Percentiles rank a stretch among this genome's conserved stretches.
These are phyloP conservation scores for Melaleuca alternifolia DNA, from an alignment of 345 rosid genomes.

Conservation along the genomic window DNA sequence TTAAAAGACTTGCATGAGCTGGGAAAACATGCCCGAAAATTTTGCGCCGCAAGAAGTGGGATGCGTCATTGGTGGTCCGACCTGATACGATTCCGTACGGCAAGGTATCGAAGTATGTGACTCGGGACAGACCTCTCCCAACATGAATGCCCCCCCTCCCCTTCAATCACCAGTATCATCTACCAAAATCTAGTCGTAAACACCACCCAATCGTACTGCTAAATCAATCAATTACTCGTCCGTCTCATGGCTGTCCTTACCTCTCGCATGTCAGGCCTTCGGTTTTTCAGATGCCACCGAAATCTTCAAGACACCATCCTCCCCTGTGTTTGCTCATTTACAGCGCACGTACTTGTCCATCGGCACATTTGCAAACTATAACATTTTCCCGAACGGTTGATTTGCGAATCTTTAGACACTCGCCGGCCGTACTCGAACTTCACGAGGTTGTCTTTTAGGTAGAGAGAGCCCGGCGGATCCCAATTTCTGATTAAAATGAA, in stretches of 20 bases:
- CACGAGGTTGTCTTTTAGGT: neutral
- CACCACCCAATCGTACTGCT: neutral
- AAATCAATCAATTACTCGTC: neutral
- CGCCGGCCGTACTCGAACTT: neutral
- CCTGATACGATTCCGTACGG: rapidly evolving
- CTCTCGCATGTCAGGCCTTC: neutral
- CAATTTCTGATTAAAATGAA: neutral
- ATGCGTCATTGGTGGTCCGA: neutral
- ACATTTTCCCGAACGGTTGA: neutral
- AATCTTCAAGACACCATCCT: neutral
- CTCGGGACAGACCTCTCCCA: neutral
- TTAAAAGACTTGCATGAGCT: neutral
- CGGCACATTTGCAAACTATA: neutral
- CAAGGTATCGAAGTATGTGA: neutral
- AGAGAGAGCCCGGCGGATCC: neutral
- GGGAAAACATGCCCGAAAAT: neutral
- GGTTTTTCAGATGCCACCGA: neutral
- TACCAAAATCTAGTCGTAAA: neutral
- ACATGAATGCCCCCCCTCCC: neutral
- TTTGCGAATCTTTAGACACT: neutral
- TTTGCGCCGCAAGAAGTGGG: neutral
- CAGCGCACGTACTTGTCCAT: neutral
- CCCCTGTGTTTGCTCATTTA: neutral
- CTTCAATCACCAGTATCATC: neutral
- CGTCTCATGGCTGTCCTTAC: neutral